These are phyloP conservation scores for Colletotrichum musicola DNA, from an alignment of 2,329 filamentous ascomycete species.

Conservation along the genomic window DNA sequence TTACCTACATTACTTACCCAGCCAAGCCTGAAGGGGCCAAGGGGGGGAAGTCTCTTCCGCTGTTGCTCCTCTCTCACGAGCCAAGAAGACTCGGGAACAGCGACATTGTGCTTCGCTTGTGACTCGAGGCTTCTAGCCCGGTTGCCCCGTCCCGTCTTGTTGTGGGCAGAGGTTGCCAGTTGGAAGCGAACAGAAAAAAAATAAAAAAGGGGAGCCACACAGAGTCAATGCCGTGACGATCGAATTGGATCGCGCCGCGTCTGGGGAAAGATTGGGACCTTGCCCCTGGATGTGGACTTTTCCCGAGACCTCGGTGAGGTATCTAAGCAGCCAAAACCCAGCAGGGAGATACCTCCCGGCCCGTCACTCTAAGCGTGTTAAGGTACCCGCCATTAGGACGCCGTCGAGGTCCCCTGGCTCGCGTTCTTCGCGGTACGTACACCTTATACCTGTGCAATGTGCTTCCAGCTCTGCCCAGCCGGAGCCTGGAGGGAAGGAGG, in stretches of 20 bases:
- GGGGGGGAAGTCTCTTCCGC: background rate
- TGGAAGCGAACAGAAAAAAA: slow-evolving; percentile 27
- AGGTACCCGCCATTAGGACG: slow-evolving; percentile 12
- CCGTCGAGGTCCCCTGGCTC: slow-evolving; percentile 6
- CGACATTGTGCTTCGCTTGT: background rate
- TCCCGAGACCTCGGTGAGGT: background rate
- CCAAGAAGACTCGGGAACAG: background rate
- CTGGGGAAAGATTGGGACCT: slow-evolving; percentile 36
- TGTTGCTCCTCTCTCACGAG: background rate
- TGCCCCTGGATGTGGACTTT: slow-evolving; percentile 15
- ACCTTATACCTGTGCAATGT: no score
- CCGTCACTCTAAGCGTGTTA: slow-evolving; percentile 5
- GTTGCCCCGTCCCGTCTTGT: slow-evolving; percentile 28
- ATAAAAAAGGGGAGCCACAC: slow-evolving; percentile 19
- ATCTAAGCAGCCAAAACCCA: background rate
- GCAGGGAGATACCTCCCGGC: slow-evolving; percentile 5
- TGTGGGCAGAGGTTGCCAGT: slow-evolving; percentile 13
- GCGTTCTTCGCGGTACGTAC: background rate
- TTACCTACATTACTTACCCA: background rate
- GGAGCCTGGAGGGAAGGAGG: no score
- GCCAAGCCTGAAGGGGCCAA: slow-evolving; percentile 11
- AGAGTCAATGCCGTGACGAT: slow-evolving; percentile 26
- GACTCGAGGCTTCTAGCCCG: slow-evolving; percentile 13
- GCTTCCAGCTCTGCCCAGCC: no score
- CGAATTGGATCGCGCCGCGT: slow-evolving; percentile 38